Base-by-base conservation (phyloP, 2,329 filamentous ascomycete species). In the Aspergillus sp. region DNA sequence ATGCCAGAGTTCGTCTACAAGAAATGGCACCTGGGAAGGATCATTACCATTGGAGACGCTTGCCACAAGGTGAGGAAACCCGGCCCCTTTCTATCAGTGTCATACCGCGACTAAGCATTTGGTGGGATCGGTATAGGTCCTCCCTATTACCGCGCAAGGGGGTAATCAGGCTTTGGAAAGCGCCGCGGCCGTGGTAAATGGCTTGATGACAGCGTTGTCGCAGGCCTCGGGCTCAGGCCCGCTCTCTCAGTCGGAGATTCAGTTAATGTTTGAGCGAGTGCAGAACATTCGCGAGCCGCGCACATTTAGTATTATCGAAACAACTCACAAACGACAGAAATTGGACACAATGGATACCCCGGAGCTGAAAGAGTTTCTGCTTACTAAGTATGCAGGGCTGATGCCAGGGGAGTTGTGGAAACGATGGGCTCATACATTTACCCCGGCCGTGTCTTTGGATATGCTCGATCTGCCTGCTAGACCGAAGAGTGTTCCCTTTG, bases 141-240 rank as follows among this genome's bases (percentile, higher is more conserved):
- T 58, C 32, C 58, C 61, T 17, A 57, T 62, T 42, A 64, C 71
- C 13, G 71, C 66, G 3, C 72, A 75, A 64, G 72, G 71, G 3
- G 65, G 71, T 5, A 74, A 73, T 32, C 69, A 71, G 54, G 72
- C 72, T 15, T 70, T 75, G n/a, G 73, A 75, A 57, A 71, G 73
- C 42, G 72, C 66, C 1, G 72, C 71, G 5, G 71, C 71, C 1
- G 49, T 75, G 27, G 66, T 47, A 1, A 58, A 61, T 27, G 52
- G 30, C 11, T 49, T 58, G 39, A 13, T 48, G 19, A 19, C 15
- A 4, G 41, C 17, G 10, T 38, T 58, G 23, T 32, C 49, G 5
- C 25, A 39, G 15, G n/a, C n/a, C 1, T 5, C 17, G 2, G 17
- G 19, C 17, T 48, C 38, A 25, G 61, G 61, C 0, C 39, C 30